Base-by-base conservation (phyloP, 108 stramenopile genomes). In the Parietichytrium sp. region DNA sequence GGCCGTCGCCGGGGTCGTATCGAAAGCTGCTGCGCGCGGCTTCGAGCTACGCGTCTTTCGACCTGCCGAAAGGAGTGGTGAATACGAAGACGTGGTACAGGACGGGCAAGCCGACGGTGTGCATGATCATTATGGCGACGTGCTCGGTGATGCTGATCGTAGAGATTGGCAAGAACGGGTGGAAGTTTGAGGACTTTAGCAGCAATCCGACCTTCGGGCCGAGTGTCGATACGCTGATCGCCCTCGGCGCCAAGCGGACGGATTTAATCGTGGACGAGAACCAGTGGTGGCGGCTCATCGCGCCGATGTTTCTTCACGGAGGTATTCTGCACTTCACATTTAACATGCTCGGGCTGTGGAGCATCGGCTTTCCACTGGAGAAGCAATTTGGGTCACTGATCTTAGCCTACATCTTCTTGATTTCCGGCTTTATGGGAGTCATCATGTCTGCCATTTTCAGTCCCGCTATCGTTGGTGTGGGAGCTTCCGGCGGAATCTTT, bases 271-370 rank as follows among this genome's bases (percentile, higher is more conserved):
- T 97, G 42, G 85, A 89, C 48, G 61, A 42, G 20, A 91, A 91
- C 45, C 90, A 96, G 79, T 93, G 93, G 92, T 96, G 86, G 79
- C 86, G 95, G 20, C 81, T 97, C 18, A 87, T 95, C 77, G 89
- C 92, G 27, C 92, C 97, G 3, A 92, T 96, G 88, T 90, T 96
- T n/a, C 90, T 98, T 49, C 97, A 98, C 85, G 96, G 94, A 0
- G 97, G 97, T 3, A 49, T 98, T 49, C 86, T 98, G 8, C 97
- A 98, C 80, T 95, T 92, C 81, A 16, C 95, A n/a, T 86, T 95
- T 79, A 98, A 98, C 86, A 95, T 95, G 94, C 53, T 90, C 18
- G 95, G 93, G 0, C 83, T 96, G 38, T 89, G 90, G 85, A 93
- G 94, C 81, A 88, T 97, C 80, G 96, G 96, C 3, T 89, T 81